Base-by-base conservation (phyloP, 345 rosid species). In the Noccaea bulbosa region DNA sequence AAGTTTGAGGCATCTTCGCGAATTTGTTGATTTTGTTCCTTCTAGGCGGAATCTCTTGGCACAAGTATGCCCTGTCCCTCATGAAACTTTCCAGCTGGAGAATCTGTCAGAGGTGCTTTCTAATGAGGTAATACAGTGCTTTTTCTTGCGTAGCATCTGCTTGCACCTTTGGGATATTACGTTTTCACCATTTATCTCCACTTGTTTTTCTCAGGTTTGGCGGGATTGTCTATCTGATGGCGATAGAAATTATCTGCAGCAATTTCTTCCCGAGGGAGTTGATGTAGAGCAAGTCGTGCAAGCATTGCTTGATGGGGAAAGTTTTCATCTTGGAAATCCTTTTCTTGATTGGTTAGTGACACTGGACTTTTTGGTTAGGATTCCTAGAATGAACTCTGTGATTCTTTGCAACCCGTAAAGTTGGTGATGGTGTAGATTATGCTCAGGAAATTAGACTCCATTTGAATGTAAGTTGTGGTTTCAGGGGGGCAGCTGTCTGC, bases 281-380 rank as follows among this genome's bases (percentile, higher is more conserved):
- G 88, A 81, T 57, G 73, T 77, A 40, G 97, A 82, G 69, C 81
- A 88, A 75, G 77, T 79, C 66, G 85, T 89, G 66, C 79, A 81
- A 63, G 67, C 82, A 30, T 74, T 94, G 81, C 86, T 89, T 77
- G 77, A 79, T 11, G 96, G 92, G 72, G 87, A 89, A 16, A 87
- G 87, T 83, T 83, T 91, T 43, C 88, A 87, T 74, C 91, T 91
- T 65, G 97, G 97, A 70, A 94, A 86, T 80, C 97, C 92, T 73
- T 81, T 70, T 58, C 77, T 82, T 63, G 81, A 85, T 75, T 94
- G 99, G 99, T 78, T 65, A 86, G 96, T 80, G 57, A 53, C 61
- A 33, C 38, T 74, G 37, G 20, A 27, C 41, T 48, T 32, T 60
- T 51, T 12, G 5, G 44, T 71, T 9, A 49, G 22, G 20, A 37